Base-by-base conservation (phyloP, 2,329 filamentous ascomycete species). In the Colletotrichum endophyticum region DNA sequence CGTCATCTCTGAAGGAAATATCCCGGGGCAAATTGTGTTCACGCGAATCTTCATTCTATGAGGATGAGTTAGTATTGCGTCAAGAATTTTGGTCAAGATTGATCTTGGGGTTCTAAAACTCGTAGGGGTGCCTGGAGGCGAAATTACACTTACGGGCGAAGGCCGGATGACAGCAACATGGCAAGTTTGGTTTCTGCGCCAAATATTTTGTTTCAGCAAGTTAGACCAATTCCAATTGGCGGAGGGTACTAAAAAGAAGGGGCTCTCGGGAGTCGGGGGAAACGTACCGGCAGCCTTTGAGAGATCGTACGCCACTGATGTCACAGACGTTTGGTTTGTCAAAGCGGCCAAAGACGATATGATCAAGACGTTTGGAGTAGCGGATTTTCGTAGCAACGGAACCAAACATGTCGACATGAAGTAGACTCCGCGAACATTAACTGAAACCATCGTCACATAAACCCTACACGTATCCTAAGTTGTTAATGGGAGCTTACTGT, bases 391-490 rank as follows among this genome's bases (percentile, higher is more conserved):
- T 13, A 82, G 70, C n/a, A 82, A 79, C 5, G 81, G 79, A 59
- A 81, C 69, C 36, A 81, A 79, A 67, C 77, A 78, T n/a, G 78
- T 79, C 1, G 80, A 80, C 27, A 81, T 59, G 57, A 81, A 82
- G 66, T 82, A 82, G 34, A 82, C 80, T 22, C 81, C 81, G 53
- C 72, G 81, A n/a, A 81, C 79, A 66, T 81, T 80, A 69, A 81
- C 80, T 82, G 8, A 22, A 34, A 12, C 15, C 30, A 70, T 49
- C 34, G 66, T 66, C 57, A 27, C 72, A 25, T 61, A 22, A 22
- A 3, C 25, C 8, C 25, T 59, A 11, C 11, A 9, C 3, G 3
- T 13, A 7, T 13, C 66, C 13, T 68, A 13, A 19, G 19, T 57
- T 12, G 13, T 19, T 57, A 2, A 56, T 28, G 27, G 53, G 28